Evolutionary conservation across 768 basidiomycete species (phyloP).

Genomic region (Psilocybe azurescens): DNA sequence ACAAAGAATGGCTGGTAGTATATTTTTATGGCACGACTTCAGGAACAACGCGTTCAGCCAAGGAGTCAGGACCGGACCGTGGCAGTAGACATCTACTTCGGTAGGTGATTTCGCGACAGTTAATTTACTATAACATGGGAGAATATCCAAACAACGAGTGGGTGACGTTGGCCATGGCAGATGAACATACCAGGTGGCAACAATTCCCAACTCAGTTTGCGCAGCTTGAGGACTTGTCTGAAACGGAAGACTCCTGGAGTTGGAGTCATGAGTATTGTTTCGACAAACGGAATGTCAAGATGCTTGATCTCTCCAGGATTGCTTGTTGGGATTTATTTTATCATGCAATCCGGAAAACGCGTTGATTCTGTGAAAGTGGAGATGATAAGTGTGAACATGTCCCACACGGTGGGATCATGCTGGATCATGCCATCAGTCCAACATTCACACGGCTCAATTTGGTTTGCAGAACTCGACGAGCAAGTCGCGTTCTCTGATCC

Average conservation of each 20-base stretch:
- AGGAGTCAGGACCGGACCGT: not conserved
- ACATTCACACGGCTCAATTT: conserved; percentile 21
- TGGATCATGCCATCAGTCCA: not conserved
- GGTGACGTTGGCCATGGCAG: conserved; percentile 2
- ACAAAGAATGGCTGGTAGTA: not conserved
- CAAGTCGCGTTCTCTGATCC: conserved; percentile 11
- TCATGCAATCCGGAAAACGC: not conserved
- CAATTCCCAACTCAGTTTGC: not conserved
- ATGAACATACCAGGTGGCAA: not conserved
- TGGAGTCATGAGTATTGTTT: not conserved
- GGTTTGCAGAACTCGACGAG: conserved; percentile 9
- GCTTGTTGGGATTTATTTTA: not conserved
- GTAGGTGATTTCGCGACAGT: not conserved
- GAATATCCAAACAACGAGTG: not conserved
- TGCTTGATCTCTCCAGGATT: not conserved
- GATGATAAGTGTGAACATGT: not conserved
- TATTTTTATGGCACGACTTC: not conserved
- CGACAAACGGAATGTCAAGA: not conserved
- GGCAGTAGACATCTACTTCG: not conserved
- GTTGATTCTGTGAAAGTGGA: not conserved
- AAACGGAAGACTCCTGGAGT: not conserved
- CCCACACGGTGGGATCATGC: no score
- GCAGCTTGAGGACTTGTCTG: not conserved
- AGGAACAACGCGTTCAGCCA: no score
- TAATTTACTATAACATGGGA: not conserved